Evolutionary conservation across 164 flowering plant species (phyloP).

Genomic region (Warburgia ugandensis): DNA sequence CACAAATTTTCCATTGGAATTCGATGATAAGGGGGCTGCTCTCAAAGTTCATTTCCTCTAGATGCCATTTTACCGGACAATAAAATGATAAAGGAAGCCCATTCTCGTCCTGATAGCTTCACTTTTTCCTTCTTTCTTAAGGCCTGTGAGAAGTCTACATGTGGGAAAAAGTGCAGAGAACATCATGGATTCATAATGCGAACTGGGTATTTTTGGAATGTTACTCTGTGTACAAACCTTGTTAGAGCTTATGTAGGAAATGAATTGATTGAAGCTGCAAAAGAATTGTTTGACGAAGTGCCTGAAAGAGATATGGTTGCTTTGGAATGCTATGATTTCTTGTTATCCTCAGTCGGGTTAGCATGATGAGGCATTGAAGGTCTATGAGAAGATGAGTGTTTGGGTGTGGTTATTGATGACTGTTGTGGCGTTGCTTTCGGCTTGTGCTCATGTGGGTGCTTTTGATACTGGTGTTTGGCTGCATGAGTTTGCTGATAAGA

Average conservation of each 20-base stretch:
- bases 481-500: constrained; percentile 32
- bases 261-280: constrained; percentile 24
- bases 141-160: constrained; percentile 35
- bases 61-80: constrained; percentile 35
- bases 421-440: constrained; percentile 43
- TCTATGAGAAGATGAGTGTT: constrained; percentile 30
- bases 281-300: constrained; percentile 44
- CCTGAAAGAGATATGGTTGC: constrained; percentile 36
- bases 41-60: constrained; percentile 23
- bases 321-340: constrained; percentile 59
- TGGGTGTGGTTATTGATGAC: constrained; percentile 36
- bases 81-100: constrained; percentile 22
- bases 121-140: constrained; percentile 48
- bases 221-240: constrained; percentile 40
- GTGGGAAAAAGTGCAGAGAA: constrained; percentile 35
- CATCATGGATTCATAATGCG: constrained; percentile 37
- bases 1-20: constrained; percentile 35
- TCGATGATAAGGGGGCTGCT: constrained; percentile 32
- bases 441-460: constrained; percentile 49
- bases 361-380: constrained; percentile 30
- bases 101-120: constrained; percentile 26
- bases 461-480: constrained; percentile 30
- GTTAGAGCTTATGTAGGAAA: constrained; percentile 30
- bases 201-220: constrained; percentile 28
- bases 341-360: constrained; percentile 42